phyloP scores from a whole-genome alignment of 352 stramenopile genomes.

The Pythium plurisporium region DNA sequence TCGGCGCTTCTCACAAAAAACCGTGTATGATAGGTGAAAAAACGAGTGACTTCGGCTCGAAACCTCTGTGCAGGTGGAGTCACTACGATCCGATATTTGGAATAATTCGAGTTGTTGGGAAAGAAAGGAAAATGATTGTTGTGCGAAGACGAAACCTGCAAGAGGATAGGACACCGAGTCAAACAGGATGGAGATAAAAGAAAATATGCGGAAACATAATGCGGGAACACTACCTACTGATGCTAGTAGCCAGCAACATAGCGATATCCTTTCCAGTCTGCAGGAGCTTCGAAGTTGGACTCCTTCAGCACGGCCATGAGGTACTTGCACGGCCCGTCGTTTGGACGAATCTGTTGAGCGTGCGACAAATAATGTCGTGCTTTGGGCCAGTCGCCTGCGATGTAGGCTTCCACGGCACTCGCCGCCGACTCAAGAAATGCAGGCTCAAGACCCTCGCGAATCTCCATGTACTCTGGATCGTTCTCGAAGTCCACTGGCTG shows the following conservation, averaged over 20 bases:
- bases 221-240: neutral
- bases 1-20: neutral
- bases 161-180: neutral
- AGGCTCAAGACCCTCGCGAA: slow-evolving; percentile 74
- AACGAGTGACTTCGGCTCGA: no score
- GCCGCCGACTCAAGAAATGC: slow-evolving; percentile 67
- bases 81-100: neutral
- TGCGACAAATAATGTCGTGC: slow-evolving; percentile 68
- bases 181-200: neutral
- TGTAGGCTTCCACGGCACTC: slow-evolving; percentile 70
- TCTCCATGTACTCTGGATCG: slow-evolving; percentile 79
- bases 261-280: slow-evolving; percentile 90
- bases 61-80: no score
- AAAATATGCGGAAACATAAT: slow-evolving; percentile 15
- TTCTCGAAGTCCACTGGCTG: slow-evolving; percentile 78
- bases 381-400: slow-evolving; percentile 71
- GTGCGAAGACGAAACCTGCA: neutral
- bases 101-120: neutral
- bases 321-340: slow-evolving; percentile 89
- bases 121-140: neutral
- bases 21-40: slow-evolving; percentile 4
- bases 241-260: slow-evolving; percentile 76
- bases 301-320: slow-evolving; percentile 90
- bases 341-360: slow-evolving; percentile 63
- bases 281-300: slow-evolving; percentile 78